A percentile compares a stretch with the other conserved stretches of the same genome.
These are phyloP conservation scores for Penicillium crystallinum DNA, from an alignment of 495 filamentous ascomycete genomes.

Conservation along the genomic window DNA sequence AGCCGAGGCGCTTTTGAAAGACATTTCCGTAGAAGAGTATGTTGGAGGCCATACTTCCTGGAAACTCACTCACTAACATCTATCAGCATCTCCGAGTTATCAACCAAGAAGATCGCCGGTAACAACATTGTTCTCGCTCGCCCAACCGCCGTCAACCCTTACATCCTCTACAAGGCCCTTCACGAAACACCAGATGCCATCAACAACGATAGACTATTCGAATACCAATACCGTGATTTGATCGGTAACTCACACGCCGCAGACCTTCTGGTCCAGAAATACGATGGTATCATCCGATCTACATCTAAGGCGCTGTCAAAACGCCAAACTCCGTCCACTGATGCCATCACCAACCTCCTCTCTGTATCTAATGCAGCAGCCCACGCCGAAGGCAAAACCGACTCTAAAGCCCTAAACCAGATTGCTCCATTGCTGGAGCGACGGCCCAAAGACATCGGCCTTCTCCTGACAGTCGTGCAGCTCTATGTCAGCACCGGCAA, in stretches of 20 bases:
- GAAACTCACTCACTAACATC: conserved; percentile 14
- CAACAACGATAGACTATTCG: conserved; percentile 68
- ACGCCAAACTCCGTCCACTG: conserved; percentile 49
- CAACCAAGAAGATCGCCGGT: conserved; percentile 70
- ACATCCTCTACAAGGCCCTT: conserved; percentile 63
- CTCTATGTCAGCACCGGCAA: conserved; percentile 75
- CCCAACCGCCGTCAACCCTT: conserved; percentile 64
- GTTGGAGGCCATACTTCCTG: conserved; percentile 18
- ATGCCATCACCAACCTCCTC: conserved; percentile 55
- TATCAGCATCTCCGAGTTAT: conserved; percentile 69
- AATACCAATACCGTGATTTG: conserved; percentile 66
- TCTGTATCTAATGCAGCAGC: conserved; percentile 81
- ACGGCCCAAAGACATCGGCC: conserved; percentile 75
- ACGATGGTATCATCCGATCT: conserved; percentile 61
- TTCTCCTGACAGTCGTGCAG: conserved; percentile 78
- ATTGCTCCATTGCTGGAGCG: conserved; percentile 71
- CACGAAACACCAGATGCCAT: conserved; percentile 52
- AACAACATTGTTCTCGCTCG: conserved; percentile 68
- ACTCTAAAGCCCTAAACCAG: conserved; percentile 64
- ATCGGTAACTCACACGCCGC: conserved; percentile 63
- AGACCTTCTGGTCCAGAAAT: conserved; percentile 76
- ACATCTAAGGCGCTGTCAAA: conserved; percentile 54
- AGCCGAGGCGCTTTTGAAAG: conserved; percentile 60
- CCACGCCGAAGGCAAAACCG: conserved; percentile 55
- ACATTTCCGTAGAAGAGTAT: conserved; percentile 60